Conservation (phyloP, 768 basidiomycete genomes). For the Panaeolus papilionaceus region DNA sequence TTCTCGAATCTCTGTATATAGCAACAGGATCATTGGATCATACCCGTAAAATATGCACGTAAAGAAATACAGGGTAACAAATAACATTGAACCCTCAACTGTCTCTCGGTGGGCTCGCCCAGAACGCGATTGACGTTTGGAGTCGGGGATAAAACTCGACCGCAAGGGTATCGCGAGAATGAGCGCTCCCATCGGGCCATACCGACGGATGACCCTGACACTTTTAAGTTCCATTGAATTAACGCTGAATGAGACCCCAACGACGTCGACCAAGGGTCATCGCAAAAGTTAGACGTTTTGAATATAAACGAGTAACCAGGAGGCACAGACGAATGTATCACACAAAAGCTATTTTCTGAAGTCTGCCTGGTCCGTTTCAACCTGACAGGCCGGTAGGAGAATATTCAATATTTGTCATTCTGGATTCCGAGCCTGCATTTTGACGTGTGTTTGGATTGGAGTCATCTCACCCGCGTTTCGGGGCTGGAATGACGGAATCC, state of each 20-base stretch:
- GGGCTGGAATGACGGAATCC: background rate
- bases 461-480: background rate
- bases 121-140: background rate
- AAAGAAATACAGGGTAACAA: background rate
- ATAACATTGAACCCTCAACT: background rate
- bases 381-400: background rate
- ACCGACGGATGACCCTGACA: background rate
- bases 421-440: background rate
- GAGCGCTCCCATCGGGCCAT: background rate
- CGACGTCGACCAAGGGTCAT: background rate
- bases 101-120: background rate
- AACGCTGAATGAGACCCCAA: background rate
- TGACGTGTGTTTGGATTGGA: background rate
- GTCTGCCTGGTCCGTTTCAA: background rate
- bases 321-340: background rate
- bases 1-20: too few relatives aligned
- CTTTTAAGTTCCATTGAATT: background rate
- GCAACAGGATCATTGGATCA: background rate
- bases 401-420: background rate
- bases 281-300: background rate
- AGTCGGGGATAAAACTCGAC: background rate
- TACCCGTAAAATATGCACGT: background rate
- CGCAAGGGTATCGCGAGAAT: background rate
- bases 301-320: background rate
- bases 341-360: background rate